Base-by-base conservation (phyloP, 2,329 filamentous ascomycete genomes). In the Hypoxylon sp. region DNA sequence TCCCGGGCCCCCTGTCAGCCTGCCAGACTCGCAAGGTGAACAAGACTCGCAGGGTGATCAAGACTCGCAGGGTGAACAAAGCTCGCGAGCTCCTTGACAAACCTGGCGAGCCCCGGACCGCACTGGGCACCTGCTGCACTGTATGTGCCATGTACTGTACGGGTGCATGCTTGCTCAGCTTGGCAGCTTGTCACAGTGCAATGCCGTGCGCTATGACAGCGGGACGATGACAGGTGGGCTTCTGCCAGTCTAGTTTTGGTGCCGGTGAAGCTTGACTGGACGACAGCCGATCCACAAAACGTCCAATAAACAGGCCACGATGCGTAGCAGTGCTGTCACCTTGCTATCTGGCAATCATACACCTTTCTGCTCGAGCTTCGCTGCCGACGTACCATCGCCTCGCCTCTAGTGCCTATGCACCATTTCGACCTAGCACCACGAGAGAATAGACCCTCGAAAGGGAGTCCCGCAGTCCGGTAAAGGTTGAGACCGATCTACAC, bases 261-360 rank as follows among this genome's bases (percentile, higher is more conserved):
- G n/a, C 31, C 38, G 46, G 42, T 51, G 47, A 60, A 55, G 57
- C 57, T 60, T 60, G 57, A 60, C 47, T 55, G 57, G 41, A 51
- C 47, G 43, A 55, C 57, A 40, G 20, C 17, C 23, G 26, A 54
- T 37, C 46, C 46, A 50, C 31, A 48, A 8, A n/a, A 13, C 46
- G n/a, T 27, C 24, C 27, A 33, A 55, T 31, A 49, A 17, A 3
- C 20, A 18, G 33, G n/a, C 42, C n/a, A 35, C 35, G 48, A 57
- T 45, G 42, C 38, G 38, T 41, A 15, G 38, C 24, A 41, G 38
- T 41, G n/a, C n/a, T 41, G 38, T 7, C 18, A 41, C 20, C 9
- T 41, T 21, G 24, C 38, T 8, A 24, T 41, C 20, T 41, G 20
- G 24, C 38, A 3, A 24, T 41, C 20, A 20, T 41, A 41, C 21